These are phyloP conservation scores for Ophiosphaerella narmari DNA, from an alignment of 2,329 filamentous ascomycete genomes.

Conservation along the genomic window DNA sequence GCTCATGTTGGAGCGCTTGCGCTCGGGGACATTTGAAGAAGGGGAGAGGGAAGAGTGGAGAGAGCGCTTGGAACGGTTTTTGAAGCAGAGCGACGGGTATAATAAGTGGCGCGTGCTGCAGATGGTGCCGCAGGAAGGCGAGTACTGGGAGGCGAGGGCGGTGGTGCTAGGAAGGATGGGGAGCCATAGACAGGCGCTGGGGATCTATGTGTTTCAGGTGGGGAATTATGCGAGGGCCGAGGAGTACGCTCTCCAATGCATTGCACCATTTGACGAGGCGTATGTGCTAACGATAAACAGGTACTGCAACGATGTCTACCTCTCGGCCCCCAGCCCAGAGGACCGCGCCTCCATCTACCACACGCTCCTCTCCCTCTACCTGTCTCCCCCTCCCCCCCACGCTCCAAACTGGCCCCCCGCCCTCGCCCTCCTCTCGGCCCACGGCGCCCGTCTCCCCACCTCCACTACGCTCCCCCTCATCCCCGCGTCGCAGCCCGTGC, in stretches of 20 bases:
- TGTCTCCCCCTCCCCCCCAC: conserved; percentile 77
- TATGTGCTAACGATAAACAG: conserved; percentile 49
- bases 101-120: conserved; percentile 77
- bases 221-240: conserved; percentile 87
- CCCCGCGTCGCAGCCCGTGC: conserved; percentile 76
- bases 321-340: conserved; percentile 61
- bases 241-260: conserved; percentile 61
- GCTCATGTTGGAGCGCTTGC: conserved; percentile 65
- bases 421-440: conserved; percentile 83
- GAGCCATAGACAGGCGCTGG: conserved; percentile 91
- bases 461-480: conserved; percentile 85
- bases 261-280: neutral
- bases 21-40: conserved; percentile 41
- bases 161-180: conserved; percentile 94
- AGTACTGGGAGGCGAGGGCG: conserved; percentile 87
- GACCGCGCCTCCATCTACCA: conserved; percentile 81
- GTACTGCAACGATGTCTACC: conserved; percentile 85
- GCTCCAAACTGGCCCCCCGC: conserved; percentile 76
- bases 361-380: conserved; percentile 84
- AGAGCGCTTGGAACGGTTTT: conserved; percentile 71
- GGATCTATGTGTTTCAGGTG: conserved; percentile 96
- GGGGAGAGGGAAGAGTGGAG: conserved; percentile 56
- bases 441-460: conserved; percentile 88
- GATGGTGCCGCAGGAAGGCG: conserved; percentile 80
- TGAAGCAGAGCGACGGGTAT: conserved; percentile 78